Percentiles rank a stretch among this genome's conserved stretches.
These are phyloP conservation scores for Calonectria hongkongensis DNA, from an alignment of 2,329 filamentous ascomycete species.

Conservation along the genomic window DNA sequence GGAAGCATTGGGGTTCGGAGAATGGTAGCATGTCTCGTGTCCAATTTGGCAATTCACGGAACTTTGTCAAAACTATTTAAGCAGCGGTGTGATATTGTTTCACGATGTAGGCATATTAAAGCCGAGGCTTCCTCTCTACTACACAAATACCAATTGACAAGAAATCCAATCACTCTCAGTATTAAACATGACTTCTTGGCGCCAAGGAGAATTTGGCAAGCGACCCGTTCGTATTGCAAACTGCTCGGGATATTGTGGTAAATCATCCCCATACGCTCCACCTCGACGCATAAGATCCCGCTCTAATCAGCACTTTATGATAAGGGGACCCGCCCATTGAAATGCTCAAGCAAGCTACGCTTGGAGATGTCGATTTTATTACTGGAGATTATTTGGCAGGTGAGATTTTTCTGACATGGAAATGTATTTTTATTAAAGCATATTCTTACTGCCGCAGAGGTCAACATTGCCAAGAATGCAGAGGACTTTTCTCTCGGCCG, in stretches of 20 bases:
- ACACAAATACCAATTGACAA: neutral
- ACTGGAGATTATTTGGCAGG: constrained; percentile 72
- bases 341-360: constrained; percentile 57
- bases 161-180: neutral
- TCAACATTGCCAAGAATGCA: constrained; percentile 53
- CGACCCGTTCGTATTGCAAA: constrained; percentile 39
- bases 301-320: neutral
- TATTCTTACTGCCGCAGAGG: constrained; percentile 45
- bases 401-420: constrained; percentile 42
- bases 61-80: neutral
- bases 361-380: constrained; percentile 67
- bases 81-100: neutral
- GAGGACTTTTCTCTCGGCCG: constrained; percentile 33
- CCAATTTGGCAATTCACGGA: neutral
- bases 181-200: constrained; percentile 29
- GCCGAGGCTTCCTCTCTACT: neutral
- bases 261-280: constrained; percentile 12
- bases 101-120: too few relatives aligned
- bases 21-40: constrained; percentile 4
- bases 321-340: constrained; percentile 41
- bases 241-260: constrained; percentile 41
- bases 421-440: neutral
- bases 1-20: neutral
- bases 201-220: constrained; percentile 30
- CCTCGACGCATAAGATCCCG: neutral